Base-by-base conservation (phyloP, 139 green algal species). In the Mychonastes homosphaera region DNA sequence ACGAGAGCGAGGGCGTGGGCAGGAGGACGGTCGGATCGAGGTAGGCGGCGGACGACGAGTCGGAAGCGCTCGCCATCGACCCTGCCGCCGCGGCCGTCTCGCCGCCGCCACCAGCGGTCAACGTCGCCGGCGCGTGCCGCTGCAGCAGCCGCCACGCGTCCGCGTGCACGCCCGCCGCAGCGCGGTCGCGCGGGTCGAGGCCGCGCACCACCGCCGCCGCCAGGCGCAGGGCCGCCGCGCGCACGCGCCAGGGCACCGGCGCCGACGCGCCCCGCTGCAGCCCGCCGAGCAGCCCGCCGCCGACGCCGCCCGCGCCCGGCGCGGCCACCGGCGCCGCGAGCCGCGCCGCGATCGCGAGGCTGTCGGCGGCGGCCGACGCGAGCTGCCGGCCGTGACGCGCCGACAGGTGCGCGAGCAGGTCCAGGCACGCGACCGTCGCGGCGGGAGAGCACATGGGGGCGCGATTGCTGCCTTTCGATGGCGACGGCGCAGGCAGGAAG, bases 241-340 rank as follows among this genome's bases (percentile, higher is more conserved):
- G 67, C n/a, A 38, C 6, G 10, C 28, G 21, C 19, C 23, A 16
- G 32, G 48, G 21, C 27, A 65, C 58, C 58, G 51, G 48, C 27
- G 48, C 26, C 18, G 48, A 65, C 34, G 29, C 38, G 18, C 74
- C 85, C 21, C 75, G 69, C 9, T 78, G 63, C 29, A 89, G 58
- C 6, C 87, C 41, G 50, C 83, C 77, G 24, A 76, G 69, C 5
- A 92, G 64, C 5, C 70, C 74, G 18, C 75, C 71, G 57, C 92
- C 86, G 53, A 78, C 87, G 6, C 74, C 69, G 3, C 80, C 73
- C 66, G n/a, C n/a, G n/a, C n/a, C n/a, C n/a, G n/a, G n/a, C n/a
- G n/a, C n/a, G n/a, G n/a, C n/a, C n/a, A n/a, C n/a, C n/a, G n/a
- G n/a, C n/a, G n/a, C n/a, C n/a, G n/a, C n/a, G n/a, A n/a, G n/a